These are phyloP conservation scores for Xerocomellus dryophilus DNA, from an alignment of 768 basidiomycete species.

Conservation along the genomic window DNA sequence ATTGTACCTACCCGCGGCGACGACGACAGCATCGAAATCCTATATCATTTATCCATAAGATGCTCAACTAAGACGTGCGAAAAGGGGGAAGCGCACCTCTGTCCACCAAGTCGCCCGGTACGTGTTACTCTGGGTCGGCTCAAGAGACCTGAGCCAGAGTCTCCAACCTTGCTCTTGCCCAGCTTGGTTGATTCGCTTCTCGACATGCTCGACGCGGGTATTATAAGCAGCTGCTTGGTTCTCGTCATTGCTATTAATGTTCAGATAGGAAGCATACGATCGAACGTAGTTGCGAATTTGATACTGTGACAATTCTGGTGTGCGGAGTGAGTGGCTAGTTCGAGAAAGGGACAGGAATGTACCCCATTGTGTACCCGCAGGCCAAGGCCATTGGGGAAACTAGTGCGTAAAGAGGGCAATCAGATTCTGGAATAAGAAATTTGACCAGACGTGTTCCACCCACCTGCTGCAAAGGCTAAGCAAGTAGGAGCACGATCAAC, in stretches of 20 bases:
- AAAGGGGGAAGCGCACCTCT: conserved; percentile 1
- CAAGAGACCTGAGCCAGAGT: conserved; percentile 6
- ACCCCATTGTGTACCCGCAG: conserved; percentile 13
- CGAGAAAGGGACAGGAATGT: neutral
- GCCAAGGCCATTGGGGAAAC: conserved; percentile 16
- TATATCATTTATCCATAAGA: neutral
- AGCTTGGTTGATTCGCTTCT: conserved; percentile 33
- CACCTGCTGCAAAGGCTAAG: neutral
- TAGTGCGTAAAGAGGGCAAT: neutral
- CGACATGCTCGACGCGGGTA: conserved; percentile 45
- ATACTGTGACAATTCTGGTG: conserved; percentile 31
- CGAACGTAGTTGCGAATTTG: conserved; percentile 33
- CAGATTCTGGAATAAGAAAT: neutral
- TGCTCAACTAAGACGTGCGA: no score
- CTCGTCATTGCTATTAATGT: conserved; percentile 32
- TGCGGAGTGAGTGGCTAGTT: neutral
- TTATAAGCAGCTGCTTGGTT: conserved; percentile 40
- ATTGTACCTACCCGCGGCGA: conserved; percentile 10
- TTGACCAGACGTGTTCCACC: neutral
- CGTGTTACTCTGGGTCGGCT: conserved; percentile 4
- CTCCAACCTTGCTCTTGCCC: conserved; percentile 9
- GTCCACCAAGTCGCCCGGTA: conserved; percentile 34
- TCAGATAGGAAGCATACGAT: no score
- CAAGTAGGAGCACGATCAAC: no score
- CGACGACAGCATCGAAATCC: conserved; percentile 18